phyloP scores from a whole-genome alignment of 1,139 yeast species.

The Lodderomyces beijingensis region DNA sequence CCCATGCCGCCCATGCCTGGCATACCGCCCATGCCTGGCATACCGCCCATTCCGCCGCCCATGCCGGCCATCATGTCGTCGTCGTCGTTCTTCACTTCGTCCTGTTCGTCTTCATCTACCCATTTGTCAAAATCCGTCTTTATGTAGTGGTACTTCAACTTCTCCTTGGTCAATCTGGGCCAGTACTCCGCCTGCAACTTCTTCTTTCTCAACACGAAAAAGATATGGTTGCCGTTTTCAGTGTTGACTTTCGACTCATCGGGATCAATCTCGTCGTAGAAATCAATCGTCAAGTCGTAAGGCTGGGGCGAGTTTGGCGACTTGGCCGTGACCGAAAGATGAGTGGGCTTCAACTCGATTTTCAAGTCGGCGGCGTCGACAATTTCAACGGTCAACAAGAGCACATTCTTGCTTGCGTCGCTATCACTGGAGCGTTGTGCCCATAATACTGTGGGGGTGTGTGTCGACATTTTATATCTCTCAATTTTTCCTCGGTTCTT shows the following conservation, averaged over 20 bases:
- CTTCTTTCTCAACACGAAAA: conserved; percentile 69
- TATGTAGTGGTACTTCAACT: conserved; percentile 64
- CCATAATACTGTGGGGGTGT: conserved; percentile 61
- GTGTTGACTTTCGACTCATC: conserved; percentile 61
- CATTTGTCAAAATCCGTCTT: conserved; percentile 96
- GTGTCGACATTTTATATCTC: too few relatives aligned
- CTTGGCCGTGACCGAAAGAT: conserved; percentile 56
- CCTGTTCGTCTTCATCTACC: conserved; percentile 95
- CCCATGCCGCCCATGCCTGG: conserved; percentile 28
- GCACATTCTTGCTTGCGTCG: conserved; percentile 67
- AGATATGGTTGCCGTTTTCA: conserved; percentile 62
- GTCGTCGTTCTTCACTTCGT: conserved; percentile 50
- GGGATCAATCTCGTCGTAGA: conserved; percentile 67
- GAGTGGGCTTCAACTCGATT: conserved; percentile 57
- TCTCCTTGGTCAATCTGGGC: conserved; percentile 85
- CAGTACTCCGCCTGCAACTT: conserved; percentile 69
- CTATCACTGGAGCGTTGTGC: conserved; percentile 86
- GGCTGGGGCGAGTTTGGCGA: conserved; percentile 43
- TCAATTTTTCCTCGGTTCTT: too few relatives aligned
- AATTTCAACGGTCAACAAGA: conserved; percentile 71
- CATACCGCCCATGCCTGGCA: conserved; percentile 29
- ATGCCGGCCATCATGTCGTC: conserved; percentile 32
- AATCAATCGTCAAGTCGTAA: conserved; percentile 64
- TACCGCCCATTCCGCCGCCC: conserved; percentile 29
- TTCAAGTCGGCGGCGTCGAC: conserved; percentile 65